A percentile compares a stretch with the other conserved stretches of the same genome.
Conservation (phyloP, 2,329 filamentous ascomycete species). For the Epichloe gansuensis region DNA sequence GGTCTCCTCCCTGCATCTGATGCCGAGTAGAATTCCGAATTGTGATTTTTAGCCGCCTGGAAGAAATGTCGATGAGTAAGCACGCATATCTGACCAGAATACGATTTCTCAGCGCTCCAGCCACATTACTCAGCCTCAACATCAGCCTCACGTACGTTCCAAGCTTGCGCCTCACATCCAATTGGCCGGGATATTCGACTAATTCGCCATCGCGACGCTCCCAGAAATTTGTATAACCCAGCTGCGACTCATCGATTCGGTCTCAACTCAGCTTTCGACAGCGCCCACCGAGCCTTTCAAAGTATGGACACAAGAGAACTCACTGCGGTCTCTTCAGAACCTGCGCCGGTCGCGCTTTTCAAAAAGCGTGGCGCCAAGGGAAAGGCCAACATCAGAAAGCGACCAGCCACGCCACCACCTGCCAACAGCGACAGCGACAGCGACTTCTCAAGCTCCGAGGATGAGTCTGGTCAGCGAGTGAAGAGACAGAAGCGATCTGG, state of each 20-base stretch:
- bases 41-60: no score
- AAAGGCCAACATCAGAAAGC: conserved; percentile 69
- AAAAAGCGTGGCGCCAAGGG: conserved; percentile 74
- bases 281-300: background rate
- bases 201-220: background rate
- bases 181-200: background rate
- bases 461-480: conserved; percentile 61
- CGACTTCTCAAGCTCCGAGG: conserved; percentile 58
- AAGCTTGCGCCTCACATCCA: background rate
- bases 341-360: conserved; percentile 54
- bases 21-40: no score
- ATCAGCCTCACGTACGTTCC: no score
- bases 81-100: background rate
- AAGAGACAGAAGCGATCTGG: conserved; percentile 65
- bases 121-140: conserved; percentile 1
- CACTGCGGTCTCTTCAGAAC: background rate
- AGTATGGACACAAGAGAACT: conserved; percentile 4
- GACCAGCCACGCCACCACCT: conserved; percentile 65
- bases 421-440: conserved; percentile 43
- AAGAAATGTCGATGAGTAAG: background rate
- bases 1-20: no score
- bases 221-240: background rate
- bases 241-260: background rate
- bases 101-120: background rate
- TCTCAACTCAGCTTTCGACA: background rate